Evolutionary conservation across 1,139 yeast species (phyloP), one percentile per base, ranked within the genome.

Genomic region (Yamadazyma trypodendri): DNA sequence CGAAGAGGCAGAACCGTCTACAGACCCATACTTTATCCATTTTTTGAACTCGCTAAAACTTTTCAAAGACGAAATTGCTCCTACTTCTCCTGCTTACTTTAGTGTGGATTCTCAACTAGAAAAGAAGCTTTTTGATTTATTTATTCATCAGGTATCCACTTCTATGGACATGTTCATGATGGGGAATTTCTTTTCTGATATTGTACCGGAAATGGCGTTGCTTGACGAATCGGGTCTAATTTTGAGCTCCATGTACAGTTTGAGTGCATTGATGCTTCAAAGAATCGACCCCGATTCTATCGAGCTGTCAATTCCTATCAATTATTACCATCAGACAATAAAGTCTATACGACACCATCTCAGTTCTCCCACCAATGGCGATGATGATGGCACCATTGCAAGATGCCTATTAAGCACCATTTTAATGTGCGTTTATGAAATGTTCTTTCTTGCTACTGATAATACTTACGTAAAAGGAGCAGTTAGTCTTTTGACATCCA

Each of bases 181-280:
- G 5, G 55, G 54, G 24, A 60, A 58, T 20, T 49, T 58, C 11
- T 67, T 64, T 44, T 53, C 54, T 18, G 56, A 55, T 24, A 51
- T 68, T 6, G 54, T 68, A 1, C 63, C 72, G 2, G 63, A 63
- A 34, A 43, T 67, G 42, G 70, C 72, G 3, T 45, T 68, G 9
- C 47, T 56, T 34, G 73, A 68, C 40, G 71, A 65, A 8, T 63
- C 73, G 2, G 57, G 62, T 18, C 56, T 66, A 61, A 50, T 68
- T 13, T 38, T 65, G 21, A 60, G 64, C 44, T 52, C 68, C 13
- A 61, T 68, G 37, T 58, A 61, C 35, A 63, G 68, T 38, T 52
- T 68, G 39, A 58, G 68, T 41, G 63, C 66, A 13, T 52, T 66
- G 32, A 63, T 61, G 45, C 47, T 60, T 23, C 68, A 60, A 37